These are phyloP conservation scores for Tetrahymena elliotti DNA, from an alignment of 73 alveolate genomes.

Conservation along the genomic window DNA sequence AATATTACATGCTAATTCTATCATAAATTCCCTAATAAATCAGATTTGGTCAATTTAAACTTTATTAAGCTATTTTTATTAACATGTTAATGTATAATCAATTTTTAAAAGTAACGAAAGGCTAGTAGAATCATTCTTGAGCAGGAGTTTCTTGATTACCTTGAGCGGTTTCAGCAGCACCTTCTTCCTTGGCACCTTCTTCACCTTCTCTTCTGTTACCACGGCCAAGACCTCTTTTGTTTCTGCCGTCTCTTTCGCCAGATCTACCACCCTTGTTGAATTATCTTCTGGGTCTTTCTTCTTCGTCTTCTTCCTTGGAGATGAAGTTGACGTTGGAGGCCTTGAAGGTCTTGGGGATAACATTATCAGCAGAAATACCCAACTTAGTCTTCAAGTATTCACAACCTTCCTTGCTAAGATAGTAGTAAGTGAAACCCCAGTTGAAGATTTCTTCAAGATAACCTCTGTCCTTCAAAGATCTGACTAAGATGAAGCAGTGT, in stretches of 20 bases:
- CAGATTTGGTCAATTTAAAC: not conserved
- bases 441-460: conserved; percentile 66
- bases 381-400: conserved; percentile 73
- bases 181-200: not conserved
- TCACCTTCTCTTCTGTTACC: not conserved
- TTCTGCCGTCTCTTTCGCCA: not conserved
- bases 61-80: not conserved
- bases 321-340: conserved; percentile 46
- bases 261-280: not conserved
- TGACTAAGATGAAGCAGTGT: conserved; percentile 66
- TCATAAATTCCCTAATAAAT: not conserved
- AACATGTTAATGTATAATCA: not conserved
- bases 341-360: conserved; percentile 78
- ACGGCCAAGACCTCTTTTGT: not conserved
- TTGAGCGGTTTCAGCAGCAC: conserved; percentile 2
- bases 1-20: not conserved
- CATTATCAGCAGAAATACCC: conserved; percentile 58
- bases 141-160: not conserved
- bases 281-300: conserved; percentile 45
- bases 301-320: conserved; percentile 20
- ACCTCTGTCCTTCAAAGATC: conserved; percentile 72
- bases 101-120: not conserved
- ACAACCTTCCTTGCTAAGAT: conserved; percentile 74
- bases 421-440: conserved; percentile 90
- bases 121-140: not conserved